A percentile compares a stretch with the other conserved stretches of the same genome.
Evolutionary conservation across 306 rosid genomes (phyloP).

Genomic region (Bauhinia variegata): DNA sequence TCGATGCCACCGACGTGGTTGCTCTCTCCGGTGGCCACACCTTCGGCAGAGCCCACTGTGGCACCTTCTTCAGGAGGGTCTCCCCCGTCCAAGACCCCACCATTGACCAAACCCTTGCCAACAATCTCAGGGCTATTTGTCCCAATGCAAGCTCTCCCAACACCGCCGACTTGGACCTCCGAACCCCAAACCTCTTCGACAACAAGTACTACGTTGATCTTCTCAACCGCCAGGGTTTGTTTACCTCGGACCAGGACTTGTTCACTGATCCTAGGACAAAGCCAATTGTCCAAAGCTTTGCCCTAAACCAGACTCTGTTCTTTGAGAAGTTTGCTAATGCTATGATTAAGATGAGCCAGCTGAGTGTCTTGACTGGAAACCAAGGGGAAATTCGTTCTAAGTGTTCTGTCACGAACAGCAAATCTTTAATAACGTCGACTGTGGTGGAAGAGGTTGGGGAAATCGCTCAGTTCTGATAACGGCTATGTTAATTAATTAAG

Average conservation of each 20-base stretch:
- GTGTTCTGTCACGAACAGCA: slow-evolving; percentile 35
- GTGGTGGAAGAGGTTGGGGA: slow-evolving; percentile 31
- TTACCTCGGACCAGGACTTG: slow-evolving; percentile 55
- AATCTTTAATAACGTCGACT: slow-evolving; percentile 4
- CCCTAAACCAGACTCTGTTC: slow-evolving; percentile 40
- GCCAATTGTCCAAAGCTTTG: slow-evolving; percentile 45
- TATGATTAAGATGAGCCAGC: slow-evolving; percentile 58
- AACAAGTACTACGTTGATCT: slow-evolving; percentile 55
- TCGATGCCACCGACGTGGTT: slow-evolving; percentile 46
- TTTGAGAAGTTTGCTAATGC: slow-evolving; percentile 49
- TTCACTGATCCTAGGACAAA: slow-evolving; percentile 32
- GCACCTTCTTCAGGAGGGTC: slow-evolving; percentile 33
- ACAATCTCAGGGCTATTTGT: slow-evolving; percentile 33
- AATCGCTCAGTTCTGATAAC: background rate
- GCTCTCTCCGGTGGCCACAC: slow-evolving; percentile 58
- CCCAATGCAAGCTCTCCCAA: background rate
- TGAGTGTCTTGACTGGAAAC: slow-evolving; percentile 51
- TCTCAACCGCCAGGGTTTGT: slow-evolving; percentile 54
- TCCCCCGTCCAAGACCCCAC: slow-evolving; percentile 46
- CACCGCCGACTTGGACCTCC: slow-evolving; percentile 37
- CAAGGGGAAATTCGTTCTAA: slow-evolving; percentile 55
- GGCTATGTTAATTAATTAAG: no score
- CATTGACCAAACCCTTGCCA: slow-evolving; percentile 44
- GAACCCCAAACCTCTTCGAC: slow-evolving; percentile 48
- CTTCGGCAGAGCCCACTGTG: slow-evolving; percentile 46